Evolutionary conservation across 2,329 filamentous ascomycete species (phyloP).

Genomic region (Blastomyces parvus): DNA sequence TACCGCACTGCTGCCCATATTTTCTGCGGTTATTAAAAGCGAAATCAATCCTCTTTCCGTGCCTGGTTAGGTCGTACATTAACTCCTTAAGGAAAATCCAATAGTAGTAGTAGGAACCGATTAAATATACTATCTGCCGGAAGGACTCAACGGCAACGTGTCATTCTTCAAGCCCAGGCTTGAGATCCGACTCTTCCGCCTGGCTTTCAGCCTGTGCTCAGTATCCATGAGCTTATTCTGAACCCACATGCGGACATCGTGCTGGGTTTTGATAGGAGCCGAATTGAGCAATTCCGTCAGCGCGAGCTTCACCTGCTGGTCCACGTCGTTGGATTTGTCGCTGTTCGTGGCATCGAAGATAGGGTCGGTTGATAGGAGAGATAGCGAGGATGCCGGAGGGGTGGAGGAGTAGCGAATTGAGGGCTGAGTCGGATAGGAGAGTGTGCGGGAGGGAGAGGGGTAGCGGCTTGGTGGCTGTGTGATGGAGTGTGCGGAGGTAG

Average conservation of each 20-base stretch:
- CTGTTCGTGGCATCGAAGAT: conserved; percentile 5
- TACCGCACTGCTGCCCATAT: too few species aligned
- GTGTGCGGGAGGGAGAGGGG: conserved; percentile 4
- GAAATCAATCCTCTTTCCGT: not conserved
- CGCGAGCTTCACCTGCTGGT: conserved; percentile 17
- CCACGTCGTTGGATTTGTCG: conserved; percentile 15
- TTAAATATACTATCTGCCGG: not conserved
- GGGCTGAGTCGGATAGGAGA: conserved; percentile 7
- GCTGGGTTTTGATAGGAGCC: conserved; percentile 15
- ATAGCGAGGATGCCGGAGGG: conserved; percentile 12
- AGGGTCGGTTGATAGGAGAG: conserved; percentile 5
- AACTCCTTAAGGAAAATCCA: not conserved
- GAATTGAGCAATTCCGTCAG: conserved; percentile 17
- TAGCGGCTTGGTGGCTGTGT: conserved; percentile 13
- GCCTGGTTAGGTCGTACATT: not conserved
- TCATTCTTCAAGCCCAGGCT: not conserved
- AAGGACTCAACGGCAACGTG: not conserved
- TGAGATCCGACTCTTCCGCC: conserved; percentile 14
- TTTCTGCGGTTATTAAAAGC: too few species aligned
- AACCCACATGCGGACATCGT: conserved; percentile 17
- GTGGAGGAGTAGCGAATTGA: conserved; percentile 12
- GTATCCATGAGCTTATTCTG: conserved; percentile 19
- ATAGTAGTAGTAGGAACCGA: too few species aligned
- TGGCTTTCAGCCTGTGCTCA: conserved; percentile 16
- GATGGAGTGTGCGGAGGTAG: conserved; percentile 10